Percentiles rank a stretch among this genome's conserved stretches.
Evolutionary conservation across 2,329 filamentous ascomycete species (phyloP).

Genomic region (Zasmidium angulare): DNA sequence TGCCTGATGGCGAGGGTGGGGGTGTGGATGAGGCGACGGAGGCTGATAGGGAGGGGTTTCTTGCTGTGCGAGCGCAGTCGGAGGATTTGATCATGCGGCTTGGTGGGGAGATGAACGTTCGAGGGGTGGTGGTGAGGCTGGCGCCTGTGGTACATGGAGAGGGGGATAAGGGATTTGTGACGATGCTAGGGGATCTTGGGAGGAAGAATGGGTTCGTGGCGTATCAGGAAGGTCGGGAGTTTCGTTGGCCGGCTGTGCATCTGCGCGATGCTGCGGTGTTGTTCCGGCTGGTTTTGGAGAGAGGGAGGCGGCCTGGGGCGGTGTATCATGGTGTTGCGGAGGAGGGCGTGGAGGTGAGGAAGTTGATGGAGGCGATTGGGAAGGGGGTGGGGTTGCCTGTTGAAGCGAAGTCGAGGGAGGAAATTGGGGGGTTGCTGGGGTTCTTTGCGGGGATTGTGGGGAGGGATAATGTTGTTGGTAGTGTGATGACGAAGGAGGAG

Average conservation of each 20-base stretch:
- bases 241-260: slow-evolving; percentile 36
- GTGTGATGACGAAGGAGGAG: slow-evolving; percentile 2
- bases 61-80: slow-evolving; percentile 9
- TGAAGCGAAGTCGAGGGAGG: background rate
- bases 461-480: background rate
- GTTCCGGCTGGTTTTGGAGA: slow-evolving; percentile 41
- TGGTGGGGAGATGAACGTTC: slow-evolving; percentile 34
- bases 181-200: slow-evolving; percentile 14
- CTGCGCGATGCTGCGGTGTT: slow-evolving; percentile 47
- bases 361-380: background rate
- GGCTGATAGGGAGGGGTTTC: background rate
- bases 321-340: slow-evolving; percentile 40
- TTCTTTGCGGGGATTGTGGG: background rate
- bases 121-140: slow-evolving; percentile 40
- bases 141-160: slow-evolving; percentile 48
- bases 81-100: slow-evolving; percentile 9
- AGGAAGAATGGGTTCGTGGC: slow-evolving; percentile 31
- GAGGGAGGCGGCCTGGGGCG: slow-evolving; percentile 34
- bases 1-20: slow-evolving; percentile 6
- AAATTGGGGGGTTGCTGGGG: background rate
- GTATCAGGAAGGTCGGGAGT: slow-evolving; percentile 35
- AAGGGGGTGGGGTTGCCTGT: background rate
- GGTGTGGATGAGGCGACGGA: slow-evolving; percentile 14
- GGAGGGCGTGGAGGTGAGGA: slow-evolving; percentile 20
- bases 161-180: slow-evolving; percentile 40